Conservation (phyloP, 2,329 filamentous ascomycete genomes). For the Trichoderma sp. region DNA sequence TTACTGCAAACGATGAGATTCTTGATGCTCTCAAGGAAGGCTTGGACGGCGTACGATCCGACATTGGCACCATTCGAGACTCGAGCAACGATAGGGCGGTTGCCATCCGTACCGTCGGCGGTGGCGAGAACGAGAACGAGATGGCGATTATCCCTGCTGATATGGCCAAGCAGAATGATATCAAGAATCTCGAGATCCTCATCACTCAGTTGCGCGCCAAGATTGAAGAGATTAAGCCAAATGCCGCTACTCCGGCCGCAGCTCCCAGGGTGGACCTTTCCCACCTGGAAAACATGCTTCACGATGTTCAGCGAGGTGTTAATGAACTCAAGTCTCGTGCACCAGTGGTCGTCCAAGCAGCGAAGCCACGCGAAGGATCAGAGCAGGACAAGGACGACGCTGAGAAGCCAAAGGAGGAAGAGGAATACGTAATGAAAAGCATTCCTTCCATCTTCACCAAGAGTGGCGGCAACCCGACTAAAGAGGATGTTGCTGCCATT, state of each 20-base stretch:
- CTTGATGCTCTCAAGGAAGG: slow-evolving; percentile 85
- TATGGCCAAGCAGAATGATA: slow-evolving; percentile 66
- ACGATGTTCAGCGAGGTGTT: slow-evolving; percentile 50
- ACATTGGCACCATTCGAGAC: slow-evolving; percentile 77
- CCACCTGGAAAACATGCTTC: slow-evolving; percentile 55
- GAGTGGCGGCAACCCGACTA: slow-evolving; percentile 43
- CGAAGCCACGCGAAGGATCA: slow-evolving; percentile 12
- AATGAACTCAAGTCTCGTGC: slow-evolving; percentile 45
- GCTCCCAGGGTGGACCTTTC: slow-evolving; percentile 56
- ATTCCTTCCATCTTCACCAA: slow-evolving; percentile 19
- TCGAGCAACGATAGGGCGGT: slow-evolving; percentile 52
- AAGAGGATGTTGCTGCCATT: slow-evolving; percentile 87
- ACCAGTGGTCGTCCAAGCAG: slow-evolving; percentile 10
- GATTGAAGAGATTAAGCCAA: slow-evolving; percentile 60
- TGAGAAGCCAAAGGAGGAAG: slow-evolving; percentile 14
- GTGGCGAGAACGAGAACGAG: slow-evolving; percentile 27
- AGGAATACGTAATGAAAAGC: slow-evolving; percentile 47
- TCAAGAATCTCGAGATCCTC: slow-evolving; percentile 82
- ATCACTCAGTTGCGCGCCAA: slow-evolving; percentile 82
- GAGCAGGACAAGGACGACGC: slow-evolving; percentile 23
- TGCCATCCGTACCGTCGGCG: slow-evolving; percentile 45
- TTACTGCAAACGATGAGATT: slow-evolving; percentile 86
- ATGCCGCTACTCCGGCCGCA: slow-evolving; percentile 30
- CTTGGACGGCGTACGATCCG: slow-evolving; percentile 70
- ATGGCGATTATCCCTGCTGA: slow-evolving; percentile 45